phyloP scores from a whole-genome alignment of 169 alveolate species.

The Plasmodium blacklocki region DNA sequence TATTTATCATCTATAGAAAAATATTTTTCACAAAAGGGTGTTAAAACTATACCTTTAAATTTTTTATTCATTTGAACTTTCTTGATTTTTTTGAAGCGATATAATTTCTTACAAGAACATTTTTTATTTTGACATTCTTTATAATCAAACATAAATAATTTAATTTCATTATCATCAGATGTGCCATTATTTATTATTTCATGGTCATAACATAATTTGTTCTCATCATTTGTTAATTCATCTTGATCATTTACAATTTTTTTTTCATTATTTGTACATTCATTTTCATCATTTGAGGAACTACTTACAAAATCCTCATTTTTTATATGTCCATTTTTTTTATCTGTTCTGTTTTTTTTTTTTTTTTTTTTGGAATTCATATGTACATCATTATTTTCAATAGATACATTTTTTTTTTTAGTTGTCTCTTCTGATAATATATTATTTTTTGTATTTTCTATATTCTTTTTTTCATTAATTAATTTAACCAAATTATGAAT shows the following conservation, averaged over 20 bases:
- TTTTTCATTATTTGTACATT: background rate
- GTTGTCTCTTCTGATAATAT: conserved; percentile 9
- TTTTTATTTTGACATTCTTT: conserved; percentile 74
- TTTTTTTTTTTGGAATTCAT: background rate
- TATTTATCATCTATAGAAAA: conserved; percentile 67
- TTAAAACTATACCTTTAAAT: conserved; percentile 77
- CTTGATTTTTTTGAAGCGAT: conserved; percentile 72
- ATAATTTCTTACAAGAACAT: conserved; percentile 75
- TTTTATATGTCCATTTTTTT: background rate
- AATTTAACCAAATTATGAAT: conserved; percentile 70
- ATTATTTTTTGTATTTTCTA: background rate
- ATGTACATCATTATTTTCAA: background rate
- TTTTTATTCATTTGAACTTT: conserved; percentile 66
- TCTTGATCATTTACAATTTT: background rate
- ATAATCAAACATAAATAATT: conserved; percentile 75
- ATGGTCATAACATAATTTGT: background rate
- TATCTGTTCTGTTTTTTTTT: background rate
- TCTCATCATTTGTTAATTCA: background rate
- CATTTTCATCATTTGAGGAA: background rate
- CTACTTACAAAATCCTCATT: background rate
- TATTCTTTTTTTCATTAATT: conserved; percentile 54
- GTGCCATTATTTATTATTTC: background rate
- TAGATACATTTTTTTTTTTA: background rate
- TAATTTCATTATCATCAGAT: conserved; percentile 12
- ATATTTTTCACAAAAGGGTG: conserved; percentile 74